A percentile compares a stretch with the other conserved stretches of the same genome.
Conservation (phyloP, 148 eudicot species). For the Mesembryanthemum crystallinum region DNA sequence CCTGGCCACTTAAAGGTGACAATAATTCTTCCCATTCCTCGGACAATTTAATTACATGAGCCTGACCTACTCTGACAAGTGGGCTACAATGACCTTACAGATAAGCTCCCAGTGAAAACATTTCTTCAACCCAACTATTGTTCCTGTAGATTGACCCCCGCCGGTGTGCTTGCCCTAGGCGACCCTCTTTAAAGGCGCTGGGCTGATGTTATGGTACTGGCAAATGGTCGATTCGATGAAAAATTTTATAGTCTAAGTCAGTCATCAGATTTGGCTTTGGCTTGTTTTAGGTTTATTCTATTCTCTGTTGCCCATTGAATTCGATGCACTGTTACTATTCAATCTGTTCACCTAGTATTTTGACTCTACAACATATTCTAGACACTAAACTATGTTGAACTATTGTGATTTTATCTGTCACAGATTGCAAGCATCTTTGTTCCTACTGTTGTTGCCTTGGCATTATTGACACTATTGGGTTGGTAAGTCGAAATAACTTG, state of each 20-base stretch:
- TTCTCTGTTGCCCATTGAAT: background rate
- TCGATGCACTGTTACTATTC: background rate
- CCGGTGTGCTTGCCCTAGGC: no score
- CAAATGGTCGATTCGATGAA: background rate
- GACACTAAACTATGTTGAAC: background rate
- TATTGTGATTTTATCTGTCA: conserved; percentile 9
- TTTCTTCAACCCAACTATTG: background rate
- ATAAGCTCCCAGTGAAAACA: background rate
- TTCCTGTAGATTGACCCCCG: no score
- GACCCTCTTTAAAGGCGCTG: no score
- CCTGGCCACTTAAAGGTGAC: background rate
- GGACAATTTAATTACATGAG: background rate
- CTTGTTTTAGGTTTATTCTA: background rate
- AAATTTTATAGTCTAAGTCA: background rate
- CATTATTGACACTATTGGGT: conserved; percentile 70
- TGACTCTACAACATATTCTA: background rate
- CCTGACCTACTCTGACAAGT: background rate
- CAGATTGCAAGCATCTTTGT: conserved; percentile 98
- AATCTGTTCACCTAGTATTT: background rate
- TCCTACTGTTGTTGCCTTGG: conserved; percentile 72
- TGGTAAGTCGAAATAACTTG: conserved; percentile 52
- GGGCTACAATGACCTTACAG: background rate
- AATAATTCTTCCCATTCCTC: background rate
- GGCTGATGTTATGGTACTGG: no score
- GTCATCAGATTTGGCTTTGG: background rate